Evolutionary conservation across 805 yeast species (phyloP), one percentile per base, ranked within the genome.

Genomic region (Suhomyces faveliae): DNA sequence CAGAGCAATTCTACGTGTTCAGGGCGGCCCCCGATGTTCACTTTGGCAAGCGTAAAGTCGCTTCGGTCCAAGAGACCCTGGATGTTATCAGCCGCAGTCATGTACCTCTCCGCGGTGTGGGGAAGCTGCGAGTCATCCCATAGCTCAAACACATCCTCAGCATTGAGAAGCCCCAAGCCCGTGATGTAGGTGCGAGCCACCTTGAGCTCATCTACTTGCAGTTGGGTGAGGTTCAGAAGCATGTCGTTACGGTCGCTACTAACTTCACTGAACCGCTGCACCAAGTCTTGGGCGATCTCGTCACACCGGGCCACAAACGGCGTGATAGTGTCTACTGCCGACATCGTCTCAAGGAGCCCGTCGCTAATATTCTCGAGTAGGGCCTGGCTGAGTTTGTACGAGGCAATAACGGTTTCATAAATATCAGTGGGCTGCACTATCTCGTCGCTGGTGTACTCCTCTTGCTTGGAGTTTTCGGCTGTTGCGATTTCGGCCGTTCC

Each of bases 1-100:
- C 83, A 80, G 47, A 57, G 65, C 0, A 38, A 21, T 1, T 57
- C 59, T 3, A 58, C 57, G 3, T 50, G 47, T 1, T 59, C 43
- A 43, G 4, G 24, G 30, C 33, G 40, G 20, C 50, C 48, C 37
- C 49, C 48, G 4, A 35, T 43, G 2, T 43, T 45, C 6, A 57
- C 42, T 19, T 48, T 38, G 19, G 24, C 30, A 4, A 45, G 33
- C 20, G 35, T 57, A 22, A 59, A 33, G 40, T 60, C 68, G 22
- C 58, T 51, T 42, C 74, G 64, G 33, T 76, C 79, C 10, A 79
- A 44, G n/a, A 71, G 60, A 0, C 70, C 67, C 46, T 78, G 74
- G 17, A 76, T 58, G 44, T 71, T 73, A 24, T 77, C 78, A 1
- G 75, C 68, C 8, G 76, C 76, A 46, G 66, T 48, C 62, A 79